Conservation (phyloP, 2,329 filamentous ascomycete species). For the Aciculosporium take region DNA sequence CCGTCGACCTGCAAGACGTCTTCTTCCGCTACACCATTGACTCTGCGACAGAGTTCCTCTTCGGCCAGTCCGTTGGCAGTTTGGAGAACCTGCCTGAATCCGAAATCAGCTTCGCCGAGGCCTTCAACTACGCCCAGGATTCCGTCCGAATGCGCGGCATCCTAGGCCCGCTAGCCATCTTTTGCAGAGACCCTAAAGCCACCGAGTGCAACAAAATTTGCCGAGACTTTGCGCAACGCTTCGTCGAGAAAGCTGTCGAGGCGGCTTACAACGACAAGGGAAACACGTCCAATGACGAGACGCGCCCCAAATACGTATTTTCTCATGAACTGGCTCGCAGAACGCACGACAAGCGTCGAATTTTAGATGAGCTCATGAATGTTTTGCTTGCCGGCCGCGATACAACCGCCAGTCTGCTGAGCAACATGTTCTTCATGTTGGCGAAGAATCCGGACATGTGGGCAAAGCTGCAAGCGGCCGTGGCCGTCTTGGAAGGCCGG, state of each 20-base stretch:
- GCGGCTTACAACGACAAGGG: slow-evolving; percentile 26
- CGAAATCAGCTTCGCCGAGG: slow-evolving; percentile 15
- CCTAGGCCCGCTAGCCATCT: slow-evolving; percentile 32
- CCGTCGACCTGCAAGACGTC: slow-evolving; percentile 30
- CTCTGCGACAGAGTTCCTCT: slow-evolving; percentile 41
- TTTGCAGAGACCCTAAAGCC: slow-evolving; percentile 49
- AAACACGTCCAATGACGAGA: slow-evolving; percentile 8
- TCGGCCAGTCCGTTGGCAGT: slow-evolving; percentile 39
- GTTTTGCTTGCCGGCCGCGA: slow-evolving; percentile 38
- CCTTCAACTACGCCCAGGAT: slow-evolving; percentile 4
- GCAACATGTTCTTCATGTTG: slow-evolving; percentile 32
- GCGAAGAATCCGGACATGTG: slow-evolving; percentile 12
- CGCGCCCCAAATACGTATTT: slow-evolving; percentile 16
- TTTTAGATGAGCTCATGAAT: slow-evolving; percentile 21
- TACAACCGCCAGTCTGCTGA: slow-evolving; percentile 35
- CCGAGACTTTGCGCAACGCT: slow-evolving; percentile 20
- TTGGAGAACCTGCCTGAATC: slow-evolving; percentile 6
- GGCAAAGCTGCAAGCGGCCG: not conserved
- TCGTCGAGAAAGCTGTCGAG: slow-evolving; percentile 51
- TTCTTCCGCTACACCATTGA: slow-evolving; percentile 37
- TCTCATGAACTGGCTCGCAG: slow-evolving; percentile 20
- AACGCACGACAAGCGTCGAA: slow-evolving; percentile 12
- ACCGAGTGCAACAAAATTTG: slow-evolving; percentile 40
- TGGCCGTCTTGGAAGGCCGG: slow-evolving; percentile 6
- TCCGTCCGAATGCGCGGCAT: slow-evolving; percentile 19